Base-by-base conservation (phyloP, 2,329 filamentous ascomycete species). In the Phialophora chinensis region DNA sequence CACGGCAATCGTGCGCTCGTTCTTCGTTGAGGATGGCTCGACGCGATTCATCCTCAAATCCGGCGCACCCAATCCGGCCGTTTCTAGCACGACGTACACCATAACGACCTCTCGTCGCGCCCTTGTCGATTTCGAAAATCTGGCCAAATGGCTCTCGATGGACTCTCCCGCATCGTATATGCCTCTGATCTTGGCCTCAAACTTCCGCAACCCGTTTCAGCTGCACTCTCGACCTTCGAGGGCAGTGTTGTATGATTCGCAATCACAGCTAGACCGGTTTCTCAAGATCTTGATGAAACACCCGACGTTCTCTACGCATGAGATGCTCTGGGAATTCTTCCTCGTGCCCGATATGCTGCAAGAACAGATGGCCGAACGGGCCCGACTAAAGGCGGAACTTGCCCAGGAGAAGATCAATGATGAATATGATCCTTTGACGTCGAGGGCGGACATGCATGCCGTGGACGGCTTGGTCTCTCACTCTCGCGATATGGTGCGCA, bases 261-360 rank as follows among this genome's bases (percentile, higher is more conserved):
- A 99, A 76, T 82, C 92, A 53, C 88, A 90, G 17, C 87, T 97
- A 23, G 92, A 99, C 78, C 90, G 88, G 72, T 97, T 98, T 73
- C 81, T 99, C 72, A 92, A 91, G 71, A 92, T 93, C 20, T 85
- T 99, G 69, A 84, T 99, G 29, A 85, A 87, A 8, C 95, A 99
- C 75, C 91, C 94, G 3, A 98, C 95, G 0, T 97, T 99, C 75
- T 87, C 92, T 0, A 97, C 92, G 0, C 96, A 99, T 75, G 95
- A 99, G 80, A 92, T 98, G 86, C 85, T 99, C 1, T 99, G 95
- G 96, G 95, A 99, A 74, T 99, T 99, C 80, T 97, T 99, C 79
- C 85, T 99, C 0, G 93, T 99, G 12, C 95, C 95, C 1, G 95
- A 99, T 72, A 87, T 99, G 58, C 92, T 97, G 75, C 86, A 91